These are phyloP conservation scores for Glomus cerebriforme DNA, from an alignment of 192 early-diverging fungal species.

Conservation along the genomic window DNA sequence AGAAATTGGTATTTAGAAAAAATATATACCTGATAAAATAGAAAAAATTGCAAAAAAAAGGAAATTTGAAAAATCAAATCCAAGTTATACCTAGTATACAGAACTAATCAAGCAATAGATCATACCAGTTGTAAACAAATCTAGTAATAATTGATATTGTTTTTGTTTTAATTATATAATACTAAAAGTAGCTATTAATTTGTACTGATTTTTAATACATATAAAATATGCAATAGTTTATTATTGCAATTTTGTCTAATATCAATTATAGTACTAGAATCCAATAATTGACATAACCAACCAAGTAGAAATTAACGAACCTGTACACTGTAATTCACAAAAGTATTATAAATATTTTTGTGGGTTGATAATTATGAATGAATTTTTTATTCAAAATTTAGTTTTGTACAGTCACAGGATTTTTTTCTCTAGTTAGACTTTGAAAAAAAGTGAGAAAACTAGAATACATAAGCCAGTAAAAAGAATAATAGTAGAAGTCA, in stretches of 20 bases:
- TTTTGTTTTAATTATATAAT: not conserved
- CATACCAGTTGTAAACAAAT: not conserved
- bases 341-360: not conserved
- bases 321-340: not conserved
- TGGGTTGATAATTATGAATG: not conserved
- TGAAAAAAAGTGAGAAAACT: not conserved
- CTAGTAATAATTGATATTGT: not conserved
- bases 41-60: not conserved
- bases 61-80: constrained; percentile 4
- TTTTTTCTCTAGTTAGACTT: not conserved
- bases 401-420: not conserved
- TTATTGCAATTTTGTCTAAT: too few relatives aligned
- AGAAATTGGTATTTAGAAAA: not conserved
- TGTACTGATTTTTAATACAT: too few relatives aligned
- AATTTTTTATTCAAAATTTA: not conserved
- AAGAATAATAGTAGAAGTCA: not conserved
- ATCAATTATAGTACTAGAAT: too few relatives aligned
- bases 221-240: too few relatives aligned
- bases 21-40: not conserved
- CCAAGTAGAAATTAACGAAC: too few relatives aligned
- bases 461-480: not conserved
- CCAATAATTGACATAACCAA: too few relatives aligned
- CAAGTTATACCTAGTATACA: not conserved
- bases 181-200: not conserved
- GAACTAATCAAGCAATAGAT: not conserved